These are phyloP conservation scores for Tricholoma saponaceum DNA, from an alignment of 768 basidiomycete genomes.

Conservation along the genomic window DNA sequence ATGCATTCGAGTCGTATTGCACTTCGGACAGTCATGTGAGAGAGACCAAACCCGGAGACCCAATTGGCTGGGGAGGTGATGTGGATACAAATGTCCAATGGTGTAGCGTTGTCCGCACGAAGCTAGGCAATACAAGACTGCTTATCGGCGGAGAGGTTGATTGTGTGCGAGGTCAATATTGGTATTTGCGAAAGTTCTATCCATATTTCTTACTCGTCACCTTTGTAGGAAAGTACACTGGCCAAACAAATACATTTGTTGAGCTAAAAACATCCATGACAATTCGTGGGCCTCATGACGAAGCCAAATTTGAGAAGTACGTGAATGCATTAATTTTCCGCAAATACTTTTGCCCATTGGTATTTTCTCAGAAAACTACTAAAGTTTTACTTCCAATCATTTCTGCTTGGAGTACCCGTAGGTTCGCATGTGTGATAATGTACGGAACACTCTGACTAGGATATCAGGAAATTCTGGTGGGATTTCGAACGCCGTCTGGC, in stretches of 20 bases:
- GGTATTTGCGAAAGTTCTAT: constrained; percentile 10
- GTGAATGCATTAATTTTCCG: constrained; percentile 12
- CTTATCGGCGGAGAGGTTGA: constrained; percentile 91
- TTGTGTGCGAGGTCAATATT: constrained; percentile 66
- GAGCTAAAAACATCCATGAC: constrained; percentile 84
- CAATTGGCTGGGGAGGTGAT: constrained; percentile 70
- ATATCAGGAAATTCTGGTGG: constrained; percentile 74
- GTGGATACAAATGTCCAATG: constrained; percentile 89
- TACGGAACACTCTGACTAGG: background rate
- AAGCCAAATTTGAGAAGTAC: constrained; percentile 77
- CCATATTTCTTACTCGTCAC: constrained; percentile 9
- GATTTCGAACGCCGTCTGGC: constrained; percentile 81
- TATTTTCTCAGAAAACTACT: constrained; percentile 66
- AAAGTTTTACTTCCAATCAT: constrained; percentile 90
- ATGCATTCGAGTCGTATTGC: constrained; percentile 87
- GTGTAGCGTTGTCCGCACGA: constrained; percentile 88
- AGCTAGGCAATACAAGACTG: constrained; percentile 65
- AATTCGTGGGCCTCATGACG: constrained; percentile 62
- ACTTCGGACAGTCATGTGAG: constrained; percentile 45
- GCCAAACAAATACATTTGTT: constrained; percentile 64
- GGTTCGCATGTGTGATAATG: constrained; percentile 17
- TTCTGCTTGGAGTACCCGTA: constrained; percentile 87
- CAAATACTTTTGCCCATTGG: constrained; percentile 1
- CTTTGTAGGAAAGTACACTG: constrained; percentile 51
- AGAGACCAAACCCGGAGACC: constrained; percentile 21